Conservation (phyloP, 164 flowering plant species). For the Umbilicus rupestris region DNA sequence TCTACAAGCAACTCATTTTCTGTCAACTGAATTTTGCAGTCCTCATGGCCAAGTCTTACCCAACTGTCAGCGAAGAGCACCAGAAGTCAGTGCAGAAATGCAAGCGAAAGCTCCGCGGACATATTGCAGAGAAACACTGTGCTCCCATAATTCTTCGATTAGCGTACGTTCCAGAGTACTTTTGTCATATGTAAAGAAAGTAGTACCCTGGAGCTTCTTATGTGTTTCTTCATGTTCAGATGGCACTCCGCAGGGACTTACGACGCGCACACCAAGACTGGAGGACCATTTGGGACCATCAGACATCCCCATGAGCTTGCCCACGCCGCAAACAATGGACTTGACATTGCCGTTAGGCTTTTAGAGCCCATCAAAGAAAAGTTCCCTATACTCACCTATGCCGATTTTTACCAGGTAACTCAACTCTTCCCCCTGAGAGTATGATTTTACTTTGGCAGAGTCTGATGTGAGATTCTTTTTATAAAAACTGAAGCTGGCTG, state of each 20-base stretch:
- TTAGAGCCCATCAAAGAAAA: constrained; percentile 66
- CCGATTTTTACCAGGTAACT: constrained; percentile 71
- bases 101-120: constrained; percentile 42
- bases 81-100: constrained; percentile 32
- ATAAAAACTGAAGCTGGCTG: constrained; percentile 51
- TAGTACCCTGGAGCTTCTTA: background rate
- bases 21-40: background rate
- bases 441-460: background rate
- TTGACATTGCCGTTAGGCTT: constrained; percentile 73
- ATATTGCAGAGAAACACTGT: constrained; percentile 42
- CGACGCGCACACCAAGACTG: constrained; percentile 65
- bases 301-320: constrained; percentile 48
- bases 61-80: constrained; percentile 39
- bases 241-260: constrained; percentile 95
- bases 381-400: constrained; percentile 61
- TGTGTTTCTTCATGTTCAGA: constrained; percentile 19
- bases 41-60: constrained; percentile 24
- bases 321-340: constrained; percentile 74
- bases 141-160: constrained; percentile 40
- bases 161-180: constrained; percentile 26
- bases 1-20: background rate
- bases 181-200: no score
- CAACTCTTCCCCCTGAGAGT: no score
- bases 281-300: constrained; percentile 94
- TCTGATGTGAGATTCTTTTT: background rate